phyloP scores from a whole-genome alignment of 2,329 filamentous ascomycete genomes.

The Plectosphaerella sp. region DNA sequence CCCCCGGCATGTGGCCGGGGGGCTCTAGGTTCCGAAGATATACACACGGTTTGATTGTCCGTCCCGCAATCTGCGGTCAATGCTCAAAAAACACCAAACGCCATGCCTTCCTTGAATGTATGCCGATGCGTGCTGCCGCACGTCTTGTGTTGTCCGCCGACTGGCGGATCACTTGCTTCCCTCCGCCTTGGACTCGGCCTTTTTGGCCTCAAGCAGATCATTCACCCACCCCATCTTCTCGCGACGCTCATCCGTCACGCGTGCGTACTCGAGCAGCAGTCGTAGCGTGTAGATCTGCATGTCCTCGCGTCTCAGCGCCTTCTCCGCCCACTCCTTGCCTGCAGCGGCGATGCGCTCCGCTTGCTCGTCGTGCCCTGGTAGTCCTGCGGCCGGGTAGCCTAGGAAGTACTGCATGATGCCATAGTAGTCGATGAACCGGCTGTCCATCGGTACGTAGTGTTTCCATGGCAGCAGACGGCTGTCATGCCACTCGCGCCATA shows the following conservation, averaged over 20 bases:
- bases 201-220: conserved; percentile 30
- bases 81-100: background rate
- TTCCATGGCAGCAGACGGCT: conserved; percentile 69
- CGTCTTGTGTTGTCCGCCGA: conserved; percentile 3
- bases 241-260: conserved; percentile 46
- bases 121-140: too few species aligned
- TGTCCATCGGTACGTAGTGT: conserved; percentile 79
- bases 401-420: conserved; percentile 72
- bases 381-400: conserved; percentile 43
- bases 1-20: too few species aligned
- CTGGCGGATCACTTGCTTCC: background rate
- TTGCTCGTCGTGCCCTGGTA: conserved; percentile 44
- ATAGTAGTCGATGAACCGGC: conserved; percentile 66
- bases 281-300: conserved; percentile 69
- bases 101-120: too few species aligned
- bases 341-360: conserved; percentile 61
- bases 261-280: conserved; percentile 59
- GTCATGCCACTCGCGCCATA: conserved; percentile 81
- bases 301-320: conserved; percentile 64
- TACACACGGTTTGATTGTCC: too few species aligned
- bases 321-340: conserved; percentile 65
- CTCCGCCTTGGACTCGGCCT: background rate
- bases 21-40: too few species aligned
- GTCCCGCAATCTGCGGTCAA: too few species aligned
- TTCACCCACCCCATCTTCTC: conserved; percentile 52